Evolutionary conservation across 768 basidiomycete species (phyloP), one percentile per base, ranked within the genome.

Genomic region (Lactarius sp.): DNA sequence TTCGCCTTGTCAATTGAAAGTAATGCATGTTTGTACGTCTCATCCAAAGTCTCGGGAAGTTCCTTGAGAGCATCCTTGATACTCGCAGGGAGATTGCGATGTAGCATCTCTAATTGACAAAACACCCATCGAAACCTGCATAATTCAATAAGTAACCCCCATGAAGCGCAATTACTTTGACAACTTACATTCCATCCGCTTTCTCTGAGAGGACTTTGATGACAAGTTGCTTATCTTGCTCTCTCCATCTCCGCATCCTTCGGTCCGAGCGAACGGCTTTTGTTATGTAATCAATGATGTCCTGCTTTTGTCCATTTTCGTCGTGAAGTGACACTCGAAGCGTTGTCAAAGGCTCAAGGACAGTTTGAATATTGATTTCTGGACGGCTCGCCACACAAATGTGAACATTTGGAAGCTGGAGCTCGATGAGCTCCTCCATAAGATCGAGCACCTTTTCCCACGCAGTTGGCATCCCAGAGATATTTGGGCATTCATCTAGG

Each of bases 401-500:
- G 16, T 31, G 47, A 3, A 62, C 1, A 33, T 36, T 20, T 2
- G 54, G n/a, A 33, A 34, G 7, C 2, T 41, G 5, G 2, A 36
- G 16, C 8, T 9, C 16, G 4, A 51, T 39, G 5, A 62, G 44
- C 10, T 56, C 61, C 9, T 27, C 16, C 1, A 62, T 9, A 1
- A 62, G 16, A 1, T 37, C 33, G 33, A 62, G 33, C 2, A 57
- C 61, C 16, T 36, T 2, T 37, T 52, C 47, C 0, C 61, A 50
- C 0, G 49, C 9, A 2, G 61, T 36, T 7, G 39, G 42, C 4
- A 1, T 44, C 9, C 61, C 61, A 1, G 22, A 10, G 0, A 2
- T 16, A n/a, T 61, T 20, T 1, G 61, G 56, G 9, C 61, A 62
- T n/a, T 62, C 61, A 8, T 62, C 61, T 2, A 62, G 50, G 9